Percentiles rank a stretch among this genome's conserved stretches.
These are phyloP conservation scores for Sphaceloma murrayae DNA, from an alignment of 2,329 filamentous ascomycete genomes.

Conservation along the genomic window DNA sequence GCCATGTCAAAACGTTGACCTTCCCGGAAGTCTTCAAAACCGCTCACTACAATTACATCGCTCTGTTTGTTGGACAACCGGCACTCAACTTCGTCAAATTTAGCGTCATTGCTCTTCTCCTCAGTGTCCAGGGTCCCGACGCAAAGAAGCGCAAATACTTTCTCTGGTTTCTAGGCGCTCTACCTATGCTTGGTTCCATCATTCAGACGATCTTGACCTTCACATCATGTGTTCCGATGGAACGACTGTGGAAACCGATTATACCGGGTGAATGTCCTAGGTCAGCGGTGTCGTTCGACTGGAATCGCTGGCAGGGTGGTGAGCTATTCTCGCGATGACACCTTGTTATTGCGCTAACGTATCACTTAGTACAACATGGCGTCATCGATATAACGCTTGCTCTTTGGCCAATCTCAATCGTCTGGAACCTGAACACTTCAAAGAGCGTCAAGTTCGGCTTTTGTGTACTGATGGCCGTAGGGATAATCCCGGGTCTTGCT, in stretches of 20 bases:
- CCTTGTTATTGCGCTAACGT: no score
- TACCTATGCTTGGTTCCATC: not conserved
- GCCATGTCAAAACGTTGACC: conserved; percentile 6
- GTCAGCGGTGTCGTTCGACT: no score
- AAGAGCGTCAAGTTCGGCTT: conserved; percentile 9
- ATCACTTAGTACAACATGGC: no score
- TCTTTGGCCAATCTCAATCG: conserved; percentile 9
- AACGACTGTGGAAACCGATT: conserved; percentile 1
- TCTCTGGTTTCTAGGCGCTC: not conserved
- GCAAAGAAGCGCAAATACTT: not conserved
- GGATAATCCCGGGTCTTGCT: conserved; percentile 4
- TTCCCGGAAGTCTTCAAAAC: conserved; percentile 11
- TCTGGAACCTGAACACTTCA: conserved; percentile 6
- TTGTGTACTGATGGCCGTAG: conserved; percentile 11
- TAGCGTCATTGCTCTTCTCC: conserved; percentile 11
- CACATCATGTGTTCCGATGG: conserved; percentile 2
- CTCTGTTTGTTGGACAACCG: not conserved
- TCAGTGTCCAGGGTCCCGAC: conserved; percentile 7
- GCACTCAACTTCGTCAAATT: conserved; percentile 7
- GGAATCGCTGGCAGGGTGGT: conserved; percentile 7
- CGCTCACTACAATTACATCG: not conserved
- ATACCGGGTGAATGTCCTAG: conserved; percentile 5
- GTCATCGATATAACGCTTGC: conserved; percentile 7
- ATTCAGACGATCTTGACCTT: conserved; percentile 8
- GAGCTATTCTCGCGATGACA: no score